These are phyloP conservation scores for Leccinum olivaceopallidum DNA, from an alignment of 768 basidiomycete species.

Conservation along the genomic window DNA sequence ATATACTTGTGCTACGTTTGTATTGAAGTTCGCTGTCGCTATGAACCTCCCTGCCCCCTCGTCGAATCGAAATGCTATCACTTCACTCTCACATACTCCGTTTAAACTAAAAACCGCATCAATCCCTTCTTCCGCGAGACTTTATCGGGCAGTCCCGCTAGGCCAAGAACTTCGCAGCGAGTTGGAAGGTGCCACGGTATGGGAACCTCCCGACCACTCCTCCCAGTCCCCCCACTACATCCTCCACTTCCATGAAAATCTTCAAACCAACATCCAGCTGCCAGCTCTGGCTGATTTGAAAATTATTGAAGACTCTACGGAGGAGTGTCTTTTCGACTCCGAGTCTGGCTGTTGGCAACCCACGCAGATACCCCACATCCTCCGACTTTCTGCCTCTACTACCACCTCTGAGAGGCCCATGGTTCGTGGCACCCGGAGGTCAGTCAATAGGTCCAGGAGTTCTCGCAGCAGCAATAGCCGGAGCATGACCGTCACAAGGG, in stretches of 20 bases:
- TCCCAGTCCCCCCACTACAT: not conserved
- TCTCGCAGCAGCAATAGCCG: not conserved
- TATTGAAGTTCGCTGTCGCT: not conserved
- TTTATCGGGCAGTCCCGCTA: not conserved
- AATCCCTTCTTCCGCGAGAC: not conserved
- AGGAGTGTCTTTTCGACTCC: not conserved
- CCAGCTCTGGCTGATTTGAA: not conserved
- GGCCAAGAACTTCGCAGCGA: not conserved
- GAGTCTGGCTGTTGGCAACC: not conserved
- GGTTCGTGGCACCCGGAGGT: not conserved
- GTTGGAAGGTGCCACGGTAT: not conserved
- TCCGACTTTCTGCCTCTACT: not conserved
- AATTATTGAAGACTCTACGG: not conserved
- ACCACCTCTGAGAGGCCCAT: not conserved
- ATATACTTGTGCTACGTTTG: not conserved
- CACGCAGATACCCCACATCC: not conserved
- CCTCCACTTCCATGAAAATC: not conserved
- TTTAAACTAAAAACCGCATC: not conserved
- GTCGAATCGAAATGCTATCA: not conserved
- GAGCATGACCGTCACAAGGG: not conserved
- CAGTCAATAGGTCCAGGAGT: not conserved
- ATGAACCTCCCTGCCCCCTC: not conserved
- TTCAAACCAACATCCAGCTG: not conserved
- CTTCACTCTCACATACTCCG: not conserved
- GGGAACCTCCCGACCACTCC: no score